Evolutionary conservation across 2,329 filamentous ascomycete genomes (phyloP), one percentile per base, ranked within the genome.

Genomic region (Teratosphaeria epicoccoides): DNA sequence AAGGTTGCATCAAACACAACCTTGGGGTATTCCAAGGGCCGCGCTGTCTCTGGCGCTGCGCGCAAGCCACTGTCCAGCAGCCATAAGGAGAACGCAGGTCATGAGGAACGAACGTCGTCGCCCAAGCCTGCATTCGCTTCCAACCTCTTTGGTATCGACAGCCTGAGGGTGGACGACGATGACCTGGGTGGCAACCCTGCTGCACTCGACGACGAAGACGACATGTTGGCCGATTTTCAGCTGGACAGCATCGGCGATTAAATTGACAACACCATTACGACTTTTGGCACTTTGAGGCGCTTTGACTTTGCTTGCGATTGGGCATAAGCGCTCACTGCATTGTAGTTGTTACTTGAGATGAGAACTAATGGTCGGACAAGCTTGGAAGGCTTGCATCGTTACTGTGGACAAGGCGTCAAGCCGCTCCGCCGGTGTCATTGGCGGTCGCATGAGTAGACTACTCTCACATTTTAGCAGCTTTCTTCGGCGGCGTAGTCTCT

Each of bases 1-100:
- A 76, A 80, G 22, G 80, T 79, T 5, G 82, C 82, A 5, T 95
- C 89, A 1, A 81, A 83, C 56, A 90, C 82, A 51, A 95, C 89
- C 0, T 77, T 95, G 43, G 90, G 90, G 14, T 95, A 95, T 66
- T 87, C 80, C 51, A 88, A 85, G 66, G 89, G 90, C 28, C 80
- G 87, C 28, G 71, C 73, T 10, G 71, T 76, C 2, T 74, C 74
- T 20, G 67, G 68, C 6, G 66, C 65, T 24, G 57, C 75, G 4
- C 58, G 63, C 10, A 54, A 53, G 7, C 63, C 64, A 4, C 53
- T 65, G 1, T 53, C 58, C 7, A 50, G 49, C 5, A 57, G 61
- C 17, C 57, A 61, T 7, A 17, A 7, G 33, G 33, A 40, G 14
- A 40, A 9, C 10, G 14, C n/a, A 7, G 14, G 7, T 9, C 14